Percentiles rank a stretch among this genome's conserved stretches.
Evolutionary conservation across 768 basidiomycete species (phyloP).

Genomic region (Leccinum barrowsii): DNA sequence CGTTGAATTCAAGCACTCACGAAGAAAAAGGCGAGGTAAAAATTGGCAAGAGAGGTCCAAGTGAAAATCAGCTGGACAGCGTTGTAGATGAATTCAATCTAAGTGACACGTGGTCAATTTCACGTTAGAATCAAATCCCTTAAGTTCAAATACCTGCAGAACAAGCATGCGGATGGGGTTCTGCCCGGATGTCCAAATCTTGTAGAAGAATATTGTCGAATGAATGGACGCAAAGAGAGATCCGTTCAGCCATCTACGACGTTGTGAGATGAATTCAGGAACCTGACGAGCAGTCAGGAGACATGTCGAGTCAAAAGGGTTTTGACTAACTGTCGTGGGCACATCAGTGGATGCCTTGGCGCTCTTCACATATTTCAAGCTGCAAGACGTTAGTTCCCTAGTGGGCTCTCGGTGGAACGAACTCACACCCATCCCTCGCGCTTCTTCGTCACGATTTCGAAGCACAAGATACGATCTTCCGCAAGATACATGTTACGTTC

Average conservation of each 20-base stretch:
- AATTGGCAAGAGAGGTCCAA: slow-evolving; percentile 92
- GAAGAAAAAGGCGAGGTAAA: slow-evolving; percentile 93
- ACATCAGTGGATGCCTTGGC: slow-evolving; percentile 97
- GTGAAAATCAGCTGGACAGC: slow-evolving; percentile 86
- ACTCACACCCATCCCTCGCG: slow-evolving; percentile 77
- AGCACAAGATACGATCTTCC: slow-evolving; percentile 88
- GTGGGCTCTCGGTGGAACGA: background rate
- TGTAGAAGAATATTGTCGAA: slow-evolving; percentile 83
- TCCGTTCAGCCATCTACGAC: slow-evolving; percentile 85
- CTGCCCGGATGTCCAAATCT: slow-evolving; percentile 92
- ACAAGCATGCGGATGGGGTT: slow-evolving; percentile 78
- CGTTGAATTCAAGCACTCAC: slow-evolving; percentile 43
- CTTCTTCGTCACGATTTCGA: slow-evolving; percentile 91
- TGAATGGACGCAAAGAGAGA: slow-evolving; percentile 93
- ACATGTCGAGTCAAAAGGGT: background rate
- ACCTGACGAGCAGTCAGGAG: slow-evolving; percentile 39
- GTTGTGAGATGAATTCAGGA: slow-evolving; percentile 93
- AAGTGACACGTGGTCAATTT: background rate
- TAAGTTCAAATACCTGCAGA: slow-evolving; percentile 42
- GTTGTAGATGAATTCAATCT: slow-evolving; percentile 92
- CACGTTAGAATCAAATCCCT: background rate
- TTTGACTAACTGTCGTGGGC: slow-evolving; percentile 60
- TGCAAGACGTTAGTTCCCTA: slow-evolving; percentile 24
- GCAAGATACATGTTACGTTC: slow-evolving; percentile 92
- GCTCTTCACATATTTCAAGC: slow-evolving; percentile 85